Base-by-base conservation (phyloP, 768 basidiomycete genomes). In the Butyriboletus loyo region DNA sequence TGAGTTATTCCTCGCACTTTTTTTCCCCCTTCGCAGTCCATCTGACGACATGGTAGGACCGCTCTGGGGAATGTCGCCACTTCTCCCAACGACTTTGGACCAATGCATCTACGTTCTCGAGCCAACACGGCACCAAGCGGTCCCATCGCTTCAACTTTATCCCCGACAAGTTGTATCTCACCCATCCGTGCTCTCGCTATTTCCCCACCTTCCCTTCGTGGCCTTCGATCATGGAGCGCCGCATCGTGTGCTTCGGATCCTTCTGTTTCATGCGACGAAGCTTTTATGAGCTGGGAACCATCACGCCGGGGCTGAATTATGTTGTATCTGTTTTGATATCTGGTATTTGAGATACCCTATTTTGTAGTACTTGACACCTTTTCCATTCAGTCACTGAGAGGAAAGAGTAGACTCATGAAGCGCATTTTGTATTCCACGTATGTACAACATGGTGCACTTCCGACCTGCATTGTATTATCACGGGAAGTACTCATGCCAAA, bases 271-370 rank as follows among this genome's bases (percentile, higher is more conserved):
- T 73, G 73, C 52, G 82, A 82, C 38, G 82, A 84, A 61, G 73
- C 78, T 0, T 82, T 84, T 59, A 83, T 83, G 81, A 77, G 77
- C 56, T 85, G 83, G 82, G 76, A 82, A 61, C 79, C 80, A 43
- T 69, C 74, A 30, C 71, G 75, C 31, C 69, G 69, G 43, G 47
- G 62, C 31, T 75, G 58, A 58, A 31, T 28, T 45, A 34, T 50
- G 15, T 1, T 47, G 37, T 52, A 45, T 35, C n/a, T 38, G 32
- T 45, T 30, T 35, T 31, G 48, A 30, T 22, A 25, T 30, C 13
- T 15, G 21, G 32, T 42, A 5, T 39, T 32, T 8, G 34, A n/a
- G 28, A 40, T 27, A 24, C 37, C 38, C 22, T 47, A 28, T 45
- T 39, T 17, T 49, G 40, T 52, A 48, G 39, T 5, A 21, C 37